phyloP scores from a whole-genome alignment of 164 flowering plant species.

The Cinnamomum chago region DNA sequence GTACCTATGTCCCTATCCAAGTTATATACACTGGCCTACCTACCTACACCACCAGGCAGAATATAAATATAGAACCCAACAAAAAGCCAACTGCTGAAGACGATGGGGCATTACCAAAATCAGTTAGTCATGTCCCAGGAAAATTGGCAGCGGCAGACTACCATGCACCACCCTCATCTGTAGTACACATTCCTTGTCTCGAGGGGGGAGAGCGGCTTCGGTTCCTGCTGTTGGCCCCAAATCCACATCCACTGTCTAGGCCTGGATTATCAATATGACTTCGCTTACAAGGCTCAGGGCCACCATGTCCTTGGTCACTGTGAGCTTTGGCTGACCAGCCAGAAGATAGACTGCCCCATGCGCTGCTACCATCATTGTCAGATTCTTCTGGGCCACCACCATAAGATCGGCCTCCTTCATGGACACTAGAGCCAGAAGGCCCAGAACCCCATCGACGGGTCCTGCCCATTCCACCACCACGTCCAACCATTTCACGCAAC shows the following conservation, averaged over 20 bases:
- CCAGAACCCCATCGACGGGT: slow-evolving; percentile 46
- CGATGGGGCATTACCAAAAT: no score
- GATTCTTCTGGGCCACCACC: slow-evolving; percentile 38
- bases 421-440: slow-evolving; percentile 27
- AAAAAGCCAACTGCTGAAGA: no score
- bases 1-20: no score
- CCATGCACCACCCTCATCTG: not conserved
- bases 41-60: no score
- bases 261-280: not conserved
- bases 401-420: slow-evolving; percentile 36
- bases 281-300: slow-evolving; percentile 31
- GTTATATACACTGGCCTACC: no score
- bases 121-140: no score
- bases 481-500: slow-evolving; percentile 62
- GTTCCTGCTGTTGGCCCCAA: not conserved
- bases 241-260: not conserved
- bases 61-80: no score
- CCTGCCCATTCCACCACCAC: slow-evolving; percentile 66
- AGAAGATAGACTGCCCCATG: slow-evolving; percentile 31
- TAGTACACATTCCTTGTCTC: not conserved
- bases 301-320: slow-evolving; percentile 21
- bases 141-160: not conserved
- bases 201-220: not conserved
- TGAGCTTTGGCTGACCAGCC: slow-evolving; percentile 28
- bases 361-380: slow-evolving; percentile 38